phyloP scores from a whole-genome alignment of 768 basidiomycete species.

The Suillus lakei region DNA sequence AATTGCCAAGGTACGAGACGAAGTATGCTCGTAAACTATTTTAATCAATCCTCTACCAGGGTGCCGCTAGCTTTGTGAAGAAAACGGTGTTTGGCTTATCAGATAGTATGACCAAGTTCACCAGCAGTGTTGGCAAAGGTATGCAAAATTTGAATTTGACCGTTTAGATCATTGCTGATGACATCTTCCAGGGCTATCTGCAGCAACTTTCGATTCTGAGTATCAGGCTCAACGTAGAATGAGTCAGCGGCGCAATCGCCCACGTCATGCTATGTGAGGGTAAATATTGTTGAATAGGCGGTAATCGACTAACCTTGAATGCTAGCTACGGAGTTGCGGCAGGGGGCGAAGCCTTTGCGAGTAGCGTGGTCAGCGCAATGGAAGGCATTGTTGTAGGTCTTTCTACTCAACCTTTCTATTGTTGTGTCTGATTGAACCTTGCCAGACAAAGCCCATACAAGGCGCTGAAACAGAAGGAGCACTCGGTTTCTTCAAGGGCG shows the following conservation, averaged over 20 bases:
- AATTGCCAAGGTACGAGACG: conserved; percentile 76
- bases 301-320: background rate
- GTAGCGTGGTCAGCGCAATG: conserved; percentile 92
- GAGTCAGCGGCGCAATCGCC: conserved; percentile 90
- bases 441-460: conserved; percentile 93
- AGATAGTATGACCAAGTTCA: conserved; percentile 97
- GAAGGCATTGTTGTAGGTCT: conserved; percentile 87
- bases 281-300: background rate
- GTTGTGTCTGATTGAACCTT: conserved; percentile 13
- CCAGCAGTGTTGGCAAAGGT: conserved; percentile 97
- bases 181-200: conserved; percentile 74
- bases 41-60: conserved; percentile 51
- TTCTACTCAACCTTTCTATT: background rate
- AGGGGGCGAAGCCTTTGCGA: conserved; percentile 93
- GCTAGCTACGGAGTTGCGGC: conserved; percentile 92
- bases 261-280: conserved; percentile 90
- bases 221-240: conserved; percentile 90
- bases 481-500: conserved; percentile 95
- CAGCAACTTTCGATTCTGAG: conserved; percentile 95
- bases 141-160: background rate
- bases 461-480: conserved; percentile 96
- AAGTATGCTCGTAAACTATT: background rate
- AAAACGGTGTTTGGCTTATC: conserved; percentile 97
- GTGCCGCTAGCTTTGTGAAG: conserved; percentile 97
- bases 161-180: background rate